Percentiles rank a stretch among this genome's conserved stretches.
These are phyloP conservation scores for Yamadazyma dendronema DNA, from an alignment of 1,139 yeast genomes.

Conservation along the genomic window DNA sequence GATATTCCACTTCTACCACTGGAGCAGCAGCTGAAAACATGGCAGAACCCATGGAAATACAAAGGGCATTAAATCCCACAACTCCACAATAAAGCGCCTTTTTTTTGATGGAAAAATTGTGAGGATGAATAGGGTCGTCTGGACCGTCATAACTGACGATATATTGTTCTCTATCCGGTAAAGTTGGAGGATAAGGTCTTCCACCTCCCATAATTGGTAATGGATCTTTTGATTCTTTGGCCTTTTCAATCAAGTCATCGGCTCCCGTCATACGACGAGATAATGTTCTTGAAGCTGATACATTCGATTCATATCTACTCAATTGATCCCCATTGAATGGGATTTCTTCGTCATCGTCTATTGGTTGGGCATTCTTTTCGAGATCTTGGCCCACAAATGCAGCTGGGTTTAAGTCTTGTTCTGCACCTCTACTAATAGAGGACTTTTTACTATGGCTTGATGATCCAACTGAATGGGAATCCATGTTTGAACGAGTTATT, in stretches of 20 bases:
- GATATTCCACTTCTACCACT: slow-evolving; percentile 25
- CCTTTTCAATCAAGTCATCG: slow-evolving; percentile 25
- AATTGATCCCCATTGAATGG: slow-evolving; percentile 25
- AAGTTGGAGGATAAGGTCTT: slow-evolving; percentile 34
- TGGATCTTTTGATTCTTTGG: slow-evolving; percentile 26
- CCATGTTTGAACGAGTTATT: slow-evolving; percentile 6
- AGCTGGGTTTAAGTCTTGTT: slow-evolving; percentile 2
- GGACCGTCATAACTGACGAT: slow-evolving; percentile 48
- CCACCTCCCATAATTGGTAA: slow-evolving; percentile 42
- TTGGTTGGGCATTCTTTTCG: background rate
- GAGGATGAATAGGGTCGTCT: slow-evolving; percentile 49
- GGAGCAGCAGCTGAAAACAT: slow-evolving; percentile 34
- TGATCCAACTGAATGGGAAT: slow-evolving; percentile 8
- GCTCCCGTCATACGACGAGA: slow-evolving; percentile 35
- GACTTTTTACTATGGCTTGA: slow-evolving; percentile 9
- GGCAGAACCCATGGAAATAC: slow-evolving; percentile 50
- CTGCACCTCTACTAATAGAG: slow-evolving; percentile 7
- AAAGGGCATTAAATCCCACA: slow-evolving; percentile 34
- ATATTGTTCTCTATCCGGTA: slow-evolving; percentile 35
- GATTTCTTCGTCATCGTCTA: background rate
- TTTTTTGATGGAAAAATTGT: slow-evolving; percentile 39
- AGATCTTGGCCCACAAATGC: slow-evolving; percentile 1
- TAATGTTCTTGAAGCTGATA: slow-evolving; percentile 24
- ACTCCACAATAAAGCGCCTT: slow-evolving; percentile 27
- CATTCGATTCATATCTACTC: slow-evolving; percentile 26